Conservation (phyloP, 2,329 filamentous ascomycete species). For the Colletotrichum higginsianum region DNA sequence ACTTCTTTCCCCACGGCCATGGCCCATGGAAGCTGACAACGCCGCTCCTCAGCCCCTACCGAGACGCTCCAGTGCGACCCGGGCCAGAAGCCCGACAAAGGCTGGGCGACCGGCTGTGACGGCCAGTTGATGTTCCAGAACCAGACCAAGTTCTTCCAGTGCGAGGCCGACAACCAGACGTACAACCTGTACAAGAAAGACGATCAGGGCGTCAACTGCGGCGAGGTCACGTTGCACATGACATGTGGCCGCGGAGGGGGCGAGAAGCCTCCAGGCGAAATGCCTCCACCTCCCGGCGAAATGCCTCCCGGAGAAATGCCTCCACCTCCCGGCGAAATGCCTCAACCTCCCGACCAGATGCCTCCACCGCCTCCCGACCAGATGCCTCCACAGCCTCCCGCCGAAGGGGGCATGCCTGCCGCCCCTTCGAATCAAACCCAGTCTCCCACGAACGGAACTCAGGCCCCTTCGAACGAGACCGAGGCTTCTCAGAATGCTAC, state of each 20-base stretch:
- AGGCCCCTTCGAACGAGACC: background rate
- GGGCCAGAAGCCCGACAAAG: constrained; percentile 64
- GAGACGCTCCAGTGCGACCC: constrained; percentile 74
- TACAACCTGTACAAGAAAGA: constrained; percentile 68
- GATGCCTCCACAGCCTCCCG: no score
- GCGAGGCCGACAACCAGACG: constrained; percentile 68
- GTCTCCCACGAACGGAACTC: background rate
- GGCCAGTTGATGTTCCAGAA: constrained; percentile 68
- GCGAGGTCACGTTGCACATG: constrained; percentile 59
- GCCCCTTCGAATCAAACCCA: no score
- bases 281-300: background rate
- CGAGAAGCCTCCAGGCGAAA: background rate
- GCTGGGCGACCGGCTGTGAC: constrained; percentile 69
- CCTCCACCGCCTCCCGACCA: no score
- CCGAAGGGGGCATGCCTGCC: background rate
- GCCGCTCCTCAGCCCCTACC: constrained; percentile 60
- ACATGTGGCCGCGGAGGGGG: background rate
- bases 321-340: no score
- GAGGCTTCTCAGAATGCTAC: background rate
- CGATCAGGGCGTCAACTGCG: constrained; percentile 61
- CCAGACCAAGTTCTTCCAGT: constrained; percentile 70
- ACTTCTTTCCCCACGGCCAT: background rate
- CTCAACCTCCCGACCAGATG: no score
- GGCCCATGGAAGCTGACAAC: background rate
- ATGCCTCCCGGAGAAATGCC: background rate